Evolutionary conservation across 2,329 filamentous ascomycete genomes (phyloP).

Genomic region (Verticillium zaregamsianum): DNA sequence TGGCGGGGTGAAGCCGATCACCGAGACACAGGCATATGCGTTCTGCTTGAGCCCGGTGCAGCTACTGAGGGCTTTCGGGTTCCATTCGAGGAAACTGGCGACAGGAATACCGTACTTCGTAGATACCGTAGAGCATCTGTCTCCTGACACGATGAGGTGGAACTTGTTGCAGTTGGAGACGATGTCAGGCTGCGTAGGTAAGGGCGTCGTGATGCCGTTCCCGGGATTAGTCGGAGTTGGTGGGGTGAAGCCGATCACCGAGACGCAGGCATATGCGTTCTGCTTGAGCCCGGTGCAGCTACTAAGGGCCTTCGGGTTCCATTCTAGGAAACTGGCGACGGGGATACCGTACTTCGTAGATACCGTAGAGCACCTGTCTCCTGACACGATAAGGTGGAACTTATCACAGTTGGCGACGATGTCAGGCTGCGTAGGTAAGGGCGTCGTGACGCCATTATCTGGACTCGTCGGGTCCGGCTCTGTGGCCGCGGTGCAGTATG

Average conservation of each 20-base stretch:
- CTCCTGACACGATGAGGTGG: conserved; percentile 11
- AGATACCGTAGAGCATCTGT: conserved; percentile 15
- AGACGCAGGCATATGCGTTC: conserved; percentile 9
- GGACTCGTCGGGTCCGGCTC: background rate
- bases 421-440: conserved; percentile 3
- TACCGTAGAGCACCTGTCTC: conserved; percentile 15
- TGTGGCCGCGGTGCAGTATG: no score
- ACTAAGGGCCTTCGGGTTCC: conserved; percentile 24
- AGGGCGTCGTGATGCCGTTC: background rate
- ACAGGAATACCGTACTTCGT: conserved; percentile 14
- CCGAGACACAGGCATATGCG: conserved; percentile 9
- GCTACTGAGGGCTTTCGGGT: conserved; percentile 21
- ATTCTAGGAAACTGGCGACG: conserved; percentile 17
- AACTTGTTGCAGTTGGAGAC: conserved; percentile 11
- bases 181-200: conserved; percentile 6
- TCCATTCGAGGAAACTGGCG: conserved; percentile 21
- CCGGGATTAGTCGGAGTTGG: background rate
- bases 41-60: conserved; percentile 19
- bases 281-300: conserved; percentile 19
- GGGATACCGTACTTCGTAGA: conserved; percentile 13
- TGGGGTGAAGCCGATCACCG: background rate
- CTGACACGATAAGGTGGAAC: conserved; percentile 12
- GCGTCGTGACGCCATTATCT: background rate
- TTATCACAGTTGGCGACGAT: conserved; percentile 9
- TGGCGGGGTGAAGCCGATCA: background rate